Percentiles rank a stretch among this genome's conserved stretches.
Conservation (phyloP, 345 rosid genomes). For the Aethionema arabicum region DNA sequence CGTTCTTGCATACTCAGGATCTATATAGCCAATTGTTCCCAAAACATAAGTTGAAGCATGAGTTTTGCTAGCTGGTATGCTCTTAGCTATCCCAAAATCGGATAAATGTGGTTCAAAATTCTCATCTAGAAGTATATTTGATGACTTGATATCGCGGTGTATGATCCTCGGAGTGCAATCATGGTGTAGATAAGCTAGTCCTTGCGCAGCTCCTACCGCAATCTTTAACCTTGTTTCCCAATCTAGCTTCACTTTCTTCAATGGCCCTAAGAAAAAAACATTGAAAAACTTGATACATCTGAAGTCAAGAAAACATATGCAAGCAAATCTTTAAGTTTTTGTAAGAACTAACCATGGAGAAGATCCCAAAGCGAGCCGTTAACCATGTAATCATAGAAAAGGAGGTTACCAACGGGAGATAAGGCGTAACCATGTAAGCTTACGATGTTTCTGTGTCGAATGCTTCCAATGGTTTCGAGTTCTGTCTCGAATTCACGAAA, state of each 20-base stretch:
- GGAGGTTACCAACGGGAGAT: slow-evolving; percentile 76
- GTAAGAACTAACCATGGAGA: slow-evolving; percentile 61
- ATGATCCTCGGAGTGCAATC: slow-evolving; percentile 88
- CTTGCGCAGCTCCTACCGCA: slow-evolving; percentile 95
- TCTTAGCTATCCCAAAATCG: slow-evolving; percentile 91
- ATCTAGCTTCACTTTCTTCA: slow-evolving; percentile 83
- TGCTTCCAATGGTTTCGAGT: slow-evolving; percentile 88
- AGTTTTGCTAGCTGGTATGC: slow-evolving; percentile 66
- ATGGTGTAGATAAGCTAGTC: slow-evolving; percentile 95
- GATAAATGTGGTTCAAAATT: slow-evolving; percentile 84
- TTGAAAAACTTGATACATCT: neutral
- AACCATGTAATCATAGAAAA: slow-evolving; percentile 94
- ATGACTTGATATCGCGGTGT: slow-evolving; percentile 91
- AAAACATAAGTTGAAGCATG: slow-evolving; percentile 83
- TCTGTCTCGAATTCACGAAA: slow-evolving; percentile 86
- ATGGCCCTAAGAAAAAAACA: slow-evolving; percentile 46
- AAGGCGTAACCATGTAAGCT: slow-evolving; percentile 88
- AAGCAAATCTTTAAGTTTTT: neutral
- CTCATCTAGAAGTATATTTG: slow-evolving; percentile 84
- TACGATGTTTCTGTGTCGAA: slow-evolving; percentile 86
- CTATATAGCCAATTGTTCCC: slow-evolving; percentile 96
- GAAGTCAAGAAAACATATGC: neutral
- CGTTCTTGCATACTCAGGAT: slow-evolving; percentile 94
- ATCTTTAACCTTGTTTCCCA: slow-evolving; percentile 89
- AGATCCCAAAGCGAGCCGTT: slow-evolving; percentile 98